Evolutionary conservation across 495 filamentous ascomycete species (phyloP), one percentile per base, ranked within the genome.

Genomic region (Neurospora sp.): DNA sequence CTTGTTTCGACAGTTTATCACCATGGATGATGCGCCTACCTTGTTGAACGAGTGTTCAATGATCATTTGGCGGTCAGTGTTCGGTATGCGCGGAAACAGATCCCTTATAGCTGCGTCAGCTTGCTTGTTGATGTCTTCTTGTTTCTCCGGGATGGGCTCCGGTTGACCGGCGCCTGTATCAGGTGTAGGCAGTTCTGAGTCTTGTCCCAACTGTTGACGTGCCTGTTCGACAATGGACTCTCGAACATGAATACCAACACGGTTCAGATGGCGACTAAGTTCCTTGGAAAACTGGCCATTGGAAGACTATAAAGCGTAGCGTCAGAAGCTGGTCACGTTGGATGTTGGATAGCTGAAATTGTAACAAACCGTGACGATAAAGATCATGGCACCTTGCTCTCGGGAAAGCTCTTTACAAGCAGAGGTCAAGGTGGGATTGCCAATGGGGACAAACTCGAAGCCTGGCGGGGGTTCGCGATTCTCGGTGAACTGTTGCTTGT

Each of bases 21-120:
- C 9, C 71, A 14, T 39, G 42, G 72, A 39, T 60, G 4, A 35
- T 27, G 35, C 4, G 78, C 84, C 44, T 74, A 95, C 93, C 88
- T 93, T 91, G 81, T 92, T 88, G 80, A 96, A 98, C n/a, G 95
- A 89, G 74, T 90, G 92, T 39, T 88, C 85, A 49, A 97, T 89
- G 70, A 98, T 93, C 76, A 89, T 84, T 72, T 90, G 85, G n/a
- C 94, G 82, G 80, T 96, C 93, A 41, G 87, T 87, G 60, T 92
- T 84, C 1, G 94, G 94, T 74, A 98, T 95, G 71, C 92, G 90
- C 1, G 94, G 94, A 78, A 97, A 97, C 11, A 96, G 83, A 77
- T 98, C 94, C 73, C 85, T 87, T 39, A 98, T 88, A 0, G 92
- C 90, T 31, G 88, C 88, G 79, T 91, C 86, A 73, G 93, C 92